Evolutionary conservation across 177 flowering plant species (phyloP).

Genomic region (Telopea speciosissima): DNA sequence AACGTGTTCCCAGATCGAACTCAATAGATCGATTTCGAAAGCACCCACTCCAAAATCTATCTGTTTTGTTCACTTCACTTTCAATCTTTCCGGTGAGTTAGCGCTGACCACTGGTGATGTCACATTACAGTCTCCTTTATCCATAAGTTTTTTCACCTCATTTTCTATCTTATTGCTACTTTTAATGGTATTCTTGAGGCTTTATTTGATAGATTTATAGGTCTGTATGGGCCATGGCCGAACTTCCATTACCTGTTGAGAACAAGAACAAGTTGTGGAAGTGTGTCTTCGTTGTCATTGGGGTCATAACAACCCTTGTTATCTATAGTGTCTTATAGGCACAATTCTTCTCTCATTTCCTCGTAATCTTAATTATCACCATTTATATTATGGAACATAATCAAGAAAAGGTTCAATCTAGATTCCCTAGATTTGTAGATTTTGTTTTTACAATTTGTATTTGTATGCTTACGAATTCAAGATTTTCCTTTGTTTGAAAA

Average conservation of each 20-base stretch:
- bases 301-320: conserved; percentile 82
- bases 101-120: no score
- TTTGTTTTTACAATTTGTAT: no score
- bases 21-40: background rate
- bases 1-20: background rate
- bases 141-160: no score
- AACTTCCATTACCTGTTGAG: conserved; percentile 15
- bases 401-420: background rate
- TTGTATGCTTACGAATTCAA: background rate
- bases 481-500: background rate
- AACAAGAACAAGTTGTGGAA: conserved; percentile 43
- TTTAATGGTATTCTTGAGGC: background rate
- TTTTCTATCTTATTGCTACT: background rate
- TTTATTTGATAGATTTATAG: background rate
- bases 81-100: no score
- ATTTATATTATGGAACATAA: no score
- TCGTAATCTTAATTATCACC: background rate
- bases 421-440: background rate
- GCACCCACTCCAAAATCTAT: no score
- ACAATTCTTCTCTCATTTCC: background rate
- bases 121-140: no score
- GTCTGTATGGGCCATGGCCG: conserved; percentile 29
- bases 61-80: no score
- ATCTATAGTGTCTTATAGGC: conserved; percentile 87
- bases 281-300: conserved; percentile 59